These are phyloP conservation scores for Arthrinium phaeospermum DNA, from an alignment of 2,329 filamentous ascomycete species.

Conservation along the genomic window DNA sequence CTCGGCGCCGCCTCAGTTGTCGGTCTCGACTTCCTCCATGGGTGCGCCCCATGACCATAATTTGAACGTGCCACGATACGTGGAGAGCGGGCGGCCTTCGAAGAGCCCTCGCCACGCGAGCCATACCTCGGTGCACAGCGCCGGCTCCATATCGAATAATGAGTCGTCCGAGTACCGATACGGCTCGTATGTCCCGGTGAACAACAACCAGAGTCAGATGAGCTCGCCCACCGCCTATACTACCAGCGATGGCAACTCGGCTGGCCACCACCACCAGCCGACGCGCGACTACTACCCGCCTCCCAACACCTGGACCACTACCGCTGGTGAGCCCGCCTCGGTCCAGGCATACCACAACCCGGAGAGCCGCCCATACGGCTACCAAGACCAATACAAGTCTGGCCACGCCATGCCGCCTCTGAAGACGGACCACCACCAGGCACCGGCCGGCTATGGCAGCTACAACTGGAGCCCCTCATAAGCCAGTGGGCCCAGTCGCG, in stretches of 20 bases:
- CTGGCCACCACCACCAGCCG: slow-evolving; percentile 22
- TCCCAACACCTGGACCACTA: slow-evolving; percentile 57
- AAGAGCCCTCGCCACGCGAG: slow-evolving; percentile 62
- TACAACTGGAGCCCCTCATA: slow-evolving; percentile 62
- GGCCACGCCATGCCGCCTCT: slow-evolving; percentile 41
- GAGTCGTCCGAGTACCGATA: slow-evolving; percentile 64
- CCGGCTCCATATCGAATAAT: slow-evolving; percentile 53
- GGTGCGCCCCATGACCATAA: slow-evolving; percentile 50
- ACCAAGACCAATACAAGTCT: slow-evolving; percentile 55
- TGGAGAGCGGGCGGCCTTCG: slow-evolving; percentile 59
- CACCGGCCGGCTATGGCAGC: slow-evolving; percentile 53
- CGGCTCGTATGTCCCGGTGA: slow-evolving; percentile 46
- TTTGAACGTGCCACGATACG: slow-evolving; percentile 61
- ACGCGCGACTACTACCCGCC: slow-evolving; percentile 58
- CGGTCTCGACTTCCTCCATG: slow-evolving; percentile 48
- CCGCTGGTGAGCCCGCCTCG: slow-evolving; percentile 51
- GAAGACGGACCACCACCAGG: slow-evolving; percentile 42
- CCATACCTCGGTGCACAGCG: slow-evolving; percentile 60
- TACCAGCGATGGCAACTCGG: slow-evolving; percentile 29
- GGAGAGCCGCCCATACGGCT: slow-evolving; percentile 55
- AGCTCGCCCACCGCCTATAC: slow-evolving; percentile 40
- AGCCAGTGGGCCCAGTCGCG: slow-evolving; percentile 18
- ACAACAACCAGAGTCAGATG: slow-evolving; percentile 41
- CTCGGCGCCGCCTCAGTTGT: slow-evolving; percentile 56
- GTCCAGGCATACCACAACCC: slow-evolving; percentile 48